Base-by-base conservation (phyloP, 768 basidiomycete genomes). In the Crepidotus variabilis region DNA sequence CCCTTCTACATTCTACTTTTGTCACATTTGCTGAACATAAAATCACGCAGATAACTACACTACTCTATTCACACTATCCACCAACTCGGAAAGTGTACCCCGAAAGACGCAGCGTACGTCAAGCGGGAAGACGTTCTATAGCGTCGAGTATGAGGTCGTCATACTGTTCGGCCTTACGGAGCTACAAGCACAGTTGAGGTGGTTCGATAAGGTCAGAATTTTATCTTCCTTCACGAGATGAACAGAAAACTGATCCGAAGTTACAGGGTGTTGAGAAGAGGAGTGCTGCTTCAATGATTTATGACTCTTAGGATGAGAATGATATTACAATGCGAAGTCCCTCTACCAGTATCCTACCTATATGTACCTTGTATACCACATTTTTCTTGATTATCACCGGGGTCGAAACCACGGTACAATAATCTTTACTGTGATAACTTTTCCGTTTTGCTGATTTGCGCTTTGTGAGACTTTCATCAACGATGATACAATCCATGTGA, bases 81-180 rank as follows among this genome's bases (percentile, higher is more conserved):
- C 55, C 11, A 54, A 59, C 22, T 18, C 55, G n/a, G 55, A 54
- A 16, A 54, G 48, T 10, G 18, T 59, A 5, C 24, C 50, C 1
- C 24, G 18, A 7, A 16, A 18, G 13, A 24, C 49, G 28, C 36
- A n/a, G 35, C 18, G n/a, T 5, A 56, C 24, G 10, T 10, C 16
- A 14, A 36, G 36, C 13, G 58, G 58, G 8, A 35, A 47, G 5
- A 46, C 7, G 9, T 56, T 39, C 34, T 59, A 56, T 39, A 51
- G 34, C 28, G 16, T 59, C 9, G 8, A 35, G 9, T 59, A 51
- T 50, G 54, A 56, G 11, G 55, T 56, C 16, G 50, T 59, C 7
- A 23, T 59, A 39, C 23, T 56, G 4, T 59, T 59, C 33, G 58
- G 55, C 18, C 28, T 56, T 21, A 59, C 58, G 32, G 58, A 59